Evolutionary conservation across 164 flowering plant genomes (phyloP).

Genomic region (Chimonanthus praecox): DNA sequence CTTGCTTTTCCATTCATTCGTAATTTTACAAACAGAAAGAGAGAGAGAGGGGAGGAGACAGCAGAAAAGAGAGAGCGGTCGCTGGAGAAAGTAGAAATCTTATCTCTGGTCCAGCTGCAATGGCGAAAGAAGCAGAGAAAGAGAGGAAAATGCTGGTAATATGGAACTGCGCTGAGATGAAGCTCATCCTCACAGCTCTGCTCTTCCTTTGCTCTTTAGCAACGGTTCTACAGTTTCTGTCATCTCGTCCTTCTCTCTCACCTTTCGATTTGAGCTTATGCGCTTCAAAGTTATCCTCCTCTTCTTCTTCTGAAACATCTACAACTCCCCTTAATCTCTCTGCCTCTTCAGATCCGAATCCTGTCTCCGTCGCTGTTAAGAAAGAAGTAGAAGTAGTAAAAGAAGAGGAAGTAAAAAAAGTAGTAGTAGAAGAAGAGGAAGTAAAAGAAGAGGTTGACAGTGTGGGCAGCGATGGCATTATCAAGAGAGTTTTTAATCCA

Average conservation of each 20-base stretch:
- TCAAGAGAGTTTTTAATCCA: constrained; percentile 53
- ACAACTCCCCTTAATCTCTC: too few relatives aligned
- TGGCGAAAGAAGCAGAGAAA: constrained; percentile 21
- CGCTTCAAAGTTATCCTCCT: constrained; percentile 22
- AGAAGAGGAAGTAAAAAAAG: neutral
- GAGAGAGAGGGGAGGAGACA: too few relatives aligned
- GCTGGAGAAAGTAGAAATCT: too few relatives aligned
- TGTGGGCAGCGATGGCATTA: constrained; percentile 17
- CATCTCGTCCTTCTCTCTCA: constrained; percentile 42
- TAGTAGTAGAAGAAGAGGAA: neutral
- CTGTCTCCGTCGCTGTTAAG: constrained; percentile 12
- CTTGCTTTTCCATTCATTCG: too few relatives aligned
- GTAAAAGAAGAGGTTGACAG: neutral
- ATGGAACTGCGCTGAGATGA: constrained; percentile 71
- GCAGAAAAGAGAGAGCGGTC: too few relatives aligned
- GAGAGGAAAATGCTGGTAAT: constrained; percentile 44
- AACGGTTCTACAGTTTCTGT: constrained; percentile 50
- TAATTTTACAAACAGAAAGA: too few relatives aligned
- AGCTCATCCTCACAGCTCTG: constrained; percentile 39
- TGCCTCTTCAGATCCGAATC: constrained; percentile 3
- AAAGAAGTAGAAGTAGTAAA: constrained; percentile 18
- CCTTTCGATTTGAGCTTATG: constrained; percentile 46
- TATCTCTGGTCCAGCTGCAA: too few relatives aligned
- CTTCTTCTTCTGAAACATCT: neutral
- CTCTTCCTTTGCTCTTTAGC: constrained; percentile 41